Base-by-base conservation (phyloP, 1,284 basidiomycete species). In the Chalciporus sp. region DNA sequence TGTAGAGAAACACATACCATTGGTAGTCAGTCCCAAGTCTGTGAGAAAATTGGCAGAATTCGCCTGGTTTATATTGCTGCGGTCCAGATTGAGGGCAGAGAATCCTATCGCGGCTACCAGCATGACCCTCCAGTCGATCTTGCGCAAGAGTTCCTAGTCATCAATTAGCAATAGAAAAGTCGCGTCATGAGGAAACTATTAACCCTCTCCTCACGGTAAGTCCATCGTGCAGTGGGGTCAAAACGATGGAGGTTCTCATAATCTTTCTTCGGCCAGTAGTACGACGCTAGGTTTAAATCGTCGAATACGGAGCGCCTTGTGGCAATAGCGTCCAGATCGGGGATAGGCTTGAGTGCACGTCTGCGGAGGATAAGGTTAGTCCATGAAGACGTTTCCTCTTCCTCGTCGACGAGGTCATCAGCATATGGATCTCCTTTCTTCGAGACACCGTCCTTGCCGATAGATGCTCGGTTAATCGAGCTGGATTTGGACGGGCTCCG, bases 221-320 rank as follows among this genome's bases (percentile, higher is more conserved):
- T 89, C 88, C 88, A 91, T 5, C 87, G 76, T 27, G 83, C 84
- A 12, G 74, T 67, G 0, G 82, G 80, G 61, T 90, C 83, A 59
- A 90, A 89, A 8, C 84, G 75, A 60, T 88, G 84, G 1, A 75
- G 56, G 60, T 85, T 87, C 67, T 89, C 87, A 58, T 85, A 88
- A 2, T 75, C 64, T 4, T 58, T 47, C 51, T 77, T 81, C 2
- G 86, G 84, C 69, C 77, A 78, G 59, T 85, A 86, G 55, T 78
- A 72, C 42, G 77, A 64, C 1, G 74, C 74, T 7, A 82, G 72
- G 42, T 67, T 58, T 3, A 82, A 79, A n/a, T n/a, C n/a, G n/a
- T n/a, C n/a, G n/a, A n/a, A n/a, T n/a, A n/a, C n/a, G n/a, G n/a
- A n/a, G n/a, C n/a, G n/a, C n/a, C n/a, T n/a, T 64, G 65, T 1